Evolutionary conservation across 148 eudicot genomes (phyloP).

Genomic region (Fagopyrum esculentum): DNA sequence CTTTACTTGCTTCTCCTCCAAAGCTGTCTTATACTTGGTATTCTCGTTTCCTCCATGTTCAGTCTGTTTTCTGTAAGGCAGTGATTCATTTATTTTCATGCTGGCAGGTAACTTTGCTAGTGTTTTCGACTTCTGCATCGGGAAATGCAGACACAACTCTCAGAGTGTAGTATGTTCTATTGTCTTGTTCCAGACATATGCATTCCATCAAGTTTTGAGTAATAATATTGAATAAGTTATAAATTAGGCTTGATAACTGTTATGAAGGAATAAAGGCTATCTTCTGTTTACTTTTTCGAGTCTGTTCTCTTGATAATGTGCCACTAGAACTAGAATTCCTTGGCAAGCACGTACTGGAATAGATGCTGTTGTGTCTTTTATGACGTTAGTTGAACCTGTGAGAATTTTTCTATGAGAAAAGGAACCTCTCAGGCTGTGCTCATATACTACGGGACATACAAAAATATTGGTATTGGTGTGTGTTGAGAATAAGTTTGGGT

Average conservation of each 20-base stretch:
- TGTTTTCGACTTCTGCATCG: slow-evolving; percentile 87
- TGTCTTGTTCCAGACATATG: slow-evolving; percentile 1
- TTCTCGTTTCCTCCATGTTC: background rate
- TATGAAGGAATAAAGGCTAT: background rate
- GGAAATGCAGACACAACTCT: slow-evolving; percentile 96
- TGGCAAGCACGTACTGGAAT: background rate
- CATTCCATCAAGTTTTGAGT: background rate
- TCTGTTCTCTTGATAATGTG: background rate
- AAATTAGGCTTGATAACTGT: background rate
- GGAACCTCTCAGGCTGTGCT: background rate
- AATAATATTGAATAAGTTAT: background rate
- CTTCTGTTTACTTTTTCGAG: background rate
- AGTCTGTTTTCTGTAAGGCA: background rate
- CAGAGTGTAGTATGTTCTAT: slow-evolving; percentile 73
- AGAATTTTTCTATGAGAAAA: background rate
- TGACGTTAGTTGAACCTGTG: background rate
- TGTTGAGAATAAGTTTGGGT: background rate
- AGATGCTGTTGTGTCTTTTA: background rate
- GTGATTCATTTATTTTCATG: slow-evolving; percentile 11
- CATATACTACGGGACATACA: background rate
- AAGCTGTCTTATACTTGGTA: background rate
- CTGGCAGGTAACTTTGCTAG: slow-evolving; percentile 67
- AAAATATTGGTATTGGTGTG: background rate
- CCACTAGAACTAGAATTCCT: background rate
- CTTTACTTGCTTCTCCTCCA: background rate